Evolutionary conservation across 208 protist genomes (phyloP), one percentile per base, ranked within the genome.

Genomic region (Wallacemonas rigidus): DNA sequence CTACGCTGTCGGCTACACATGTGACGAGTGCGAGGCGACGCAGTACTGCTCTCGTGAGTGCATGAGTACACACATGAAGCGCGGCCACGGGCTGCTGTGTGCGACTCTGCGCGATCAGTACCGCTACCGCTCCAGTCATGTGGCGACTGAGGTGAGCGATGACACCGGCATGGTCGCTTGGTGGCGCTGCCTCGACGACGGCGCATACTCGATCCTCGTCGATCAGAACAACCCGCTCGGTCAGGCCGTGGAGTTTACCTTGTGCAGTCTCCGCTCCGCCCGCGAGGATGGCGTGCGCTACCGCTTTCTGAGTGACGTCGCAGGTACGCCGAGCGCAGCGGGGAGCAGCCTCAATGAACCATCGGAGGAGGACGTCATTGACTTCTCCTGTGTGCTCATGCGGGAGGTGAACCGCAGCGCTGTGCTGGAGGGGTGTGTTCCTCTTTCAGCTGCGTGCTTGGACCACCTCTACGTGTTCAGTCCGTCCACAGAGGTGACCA

Each of bases 401-500:
- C 84, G 82, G 45, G 86, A 90, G 77, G 91, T 96, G 47, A 90
- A 86, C 73, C 80, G 85, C 48, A 91, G 89, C 72, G 84, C 91
- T 40, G 88, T 93, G n/a, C 68, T 83, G 41, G 84, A 88, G 45
- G 87, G 89, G 40, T 96, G 89, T 58, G 82, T 81, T 11, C 81
- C 89, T n/a, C 81, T 96, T n/a, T 80, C 89, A 17, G 80, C 91
- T 2, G 88, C 89, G 11, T 96, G 89, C 74, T 81, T 96, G 38
- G 85, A 93, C 74, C 84, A 94, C 71, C 86, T 96, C 47, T 94
- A 88, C 79, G 79, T 86, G 43, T 93, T 86, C 83, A 90, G 87
- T 64, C 76, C 84, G 4, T 86, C 77, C 8, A 85, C 82, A 17
- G 86, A 92, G 67, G 81, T 83, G 53, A 85, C 86, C 50, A 86